Conservation (phyloP, 2,329 filamentous ascomycete genomes). For the Peltaster fructicola region DNA sequence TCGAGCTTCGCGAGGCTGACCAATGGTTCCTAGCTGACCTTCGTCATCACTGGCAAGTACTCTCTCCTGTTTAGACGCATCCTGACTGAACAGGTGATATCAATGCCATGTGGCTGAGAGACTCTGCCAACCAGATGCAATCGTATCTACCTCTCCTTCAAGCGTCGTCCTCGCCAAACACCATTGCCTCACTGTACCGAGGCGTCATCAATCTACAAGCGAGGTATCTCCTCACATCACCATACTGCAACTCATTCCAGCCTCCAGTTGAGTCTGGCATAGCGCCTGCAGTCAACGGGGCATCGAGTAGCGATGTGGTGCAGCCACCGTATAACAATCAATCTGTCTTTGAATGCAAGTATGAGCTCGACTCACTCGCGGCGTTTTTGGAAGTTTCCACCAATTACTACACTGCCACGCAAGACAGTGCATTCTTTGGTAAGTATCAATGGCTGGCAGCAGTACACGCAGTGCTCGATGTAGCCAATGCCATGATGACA, state of each 20-base stretch:
- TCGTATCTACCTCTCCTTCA: conserved; percentile 46
- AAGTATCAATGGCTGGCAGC: conserved; percentile 31
- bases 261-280: conserved; percentile 31
- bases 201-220: conserved; percentile 57
- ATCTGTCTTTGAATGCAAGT: conserved; percentile 36
- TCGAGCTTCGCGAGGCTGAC: too few species aligned
- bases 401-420: conserved; percentile 32
- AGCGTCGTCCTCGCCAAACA: conserved; percentile 35
- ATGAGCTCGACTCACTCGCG: conserved; percentile 35
- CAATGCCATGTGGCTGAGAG: conserved; percentile 37
- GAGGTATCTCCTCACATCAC: conserved; percentile 45
- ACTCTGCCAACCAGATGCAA: conserved; percentile 51
- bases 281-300: conserved; percentile 20
- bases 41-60: conserved; percentile 34
- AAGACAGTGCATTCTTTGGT: conserved; percentile 30
- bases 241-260: conserved; percentile 37
- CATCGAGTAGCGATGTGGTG: conserved; percentile 25
- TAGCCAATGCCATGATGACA: conserved; percentile 29
- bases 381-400: conserved; percentile 32
- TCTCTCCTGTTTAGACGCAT: not conserved
- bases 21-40: too few species aligned
- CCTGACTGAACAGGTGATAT: conserved; percentile 18
- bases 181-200: conserved; percentile 49
- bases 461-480: conserved; percentile 26
- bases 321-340: conserved; percentile 24